Conservation (phyloP, 2,329 filamentous ascomycete genomes). For the Fusarium goolgardi region DNA sequence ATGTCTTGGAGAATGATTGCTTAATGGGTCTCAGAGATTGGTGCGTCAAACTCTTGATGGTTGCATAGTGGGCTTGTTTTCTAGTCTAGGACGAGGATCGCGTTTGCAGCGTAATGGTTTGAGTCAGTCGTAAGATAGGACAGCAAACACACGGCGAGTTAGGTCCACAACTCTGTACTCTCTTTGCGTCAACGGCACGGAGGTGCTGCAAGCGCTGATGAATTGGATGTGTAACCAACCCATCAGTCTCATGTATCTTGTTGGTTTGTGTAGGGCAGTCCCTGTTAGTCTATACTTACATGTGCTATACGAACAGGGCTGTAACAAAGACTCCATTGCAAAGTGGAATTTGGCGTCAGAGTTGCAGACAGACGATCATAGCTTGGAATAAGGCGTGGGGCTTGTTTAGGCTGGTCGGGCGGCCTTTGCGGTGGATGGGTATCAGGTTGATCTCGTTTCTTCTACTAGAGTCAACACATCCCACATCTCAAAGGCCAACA, state of each 20-base stretch:
- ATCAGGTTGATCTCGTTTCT: slow-evolving; percentile 20
- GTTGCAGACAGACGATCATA: background rate
- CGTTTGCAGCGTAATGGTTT: slow-evolving; percentile 18
- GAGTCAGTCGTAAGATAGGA: slow-evolving; percentile 5
- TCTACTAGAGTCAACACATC: slow-evolving; percentile 17
- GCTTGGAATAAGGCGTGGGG: slow-evolving; percentile 23
- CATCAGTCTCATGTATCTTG: background rate
- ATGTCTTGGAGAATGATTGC: slow-evolving; percentile 18
- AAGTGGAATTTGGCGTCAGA: slow-evolving; percentile 4
- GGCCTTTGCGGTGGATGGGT: slow-evolving; percentile 25
- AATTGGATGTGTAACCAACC: background rate
- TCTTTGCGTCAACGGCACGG: background rate
- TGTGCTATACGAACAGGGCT: background rate
- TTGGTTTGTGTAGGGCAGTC: slow-evolving; percentile 10
- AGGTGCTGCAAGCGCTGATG: slow-evolving; percentile 11
- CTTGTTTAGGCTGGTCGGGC: slow-evolving; percentile 3
- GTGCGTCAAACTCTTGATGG: slow-evolving; percentile 17
- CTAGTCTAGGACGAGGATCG: slow-evolving; percentile 27
- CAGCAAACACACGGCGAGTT: slow-evolving; percentile 22
- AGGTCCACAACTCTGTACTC: slow-evolving; percentile 16
- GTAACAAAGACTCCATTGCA: background rate
- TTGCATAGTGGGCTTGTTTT: slow-evolving; percentile 36
- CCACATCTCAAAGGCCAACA: background rate
- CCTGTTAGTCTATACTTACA: slow-evolving; percentile 4
- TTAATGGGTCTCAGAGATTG: slow-evolving; percentile 16